Evolutionary conservation across 768 basidiomycete species (phyloP).

Genomic region (Amanita fuliginea): DNA sequence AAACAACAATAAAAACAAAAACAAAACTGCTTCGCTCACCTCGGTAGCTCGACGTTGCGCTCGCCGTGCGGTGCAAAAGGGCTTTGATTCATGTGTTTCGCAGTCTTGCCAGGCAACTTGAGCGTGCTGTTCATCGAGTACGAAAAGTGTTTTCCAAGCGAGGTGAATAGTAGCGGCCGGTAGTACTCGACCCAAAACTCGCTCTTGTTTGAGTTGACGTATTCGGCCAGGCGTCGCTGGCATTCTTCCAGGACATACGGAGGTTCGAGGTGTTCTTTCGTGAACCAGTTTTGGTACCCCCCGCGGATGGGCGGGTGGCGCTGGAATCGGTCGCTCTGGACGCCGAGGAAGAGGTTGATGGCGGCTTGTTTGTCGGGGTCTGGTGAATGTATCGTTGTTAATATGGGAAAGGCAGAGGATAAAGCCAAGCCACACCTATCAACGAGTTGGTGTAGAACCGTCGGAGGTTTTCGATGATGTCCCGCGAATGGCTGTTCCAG

Average conservation of each 20-base stretch:
- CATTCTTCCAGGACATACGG: conserved; percentile 62
- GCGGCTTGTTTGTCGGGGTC: conserved; percentile 97
- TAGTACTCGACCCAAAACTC: conserved; percentile 92
- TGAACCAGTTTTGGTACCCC: conserved; percentile 82
- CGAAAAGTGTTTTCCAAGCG: conserved; percentile 80
- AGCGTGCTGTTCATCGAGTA: conserved; percentile 88
- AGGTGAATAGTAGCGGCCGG: conserved; percentile 73
- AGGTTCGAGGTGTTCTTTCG: conserved; percentile 54
- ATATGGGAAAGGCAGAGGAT: not conserved
- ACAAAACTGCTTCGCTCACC: conserved; percentile 10
- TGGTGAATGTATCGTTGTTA: conserved; percentile 16
- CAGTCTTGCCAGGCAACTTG: conserved; percentile 72
- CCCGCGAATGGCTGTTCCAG: conserved; percentile 95
- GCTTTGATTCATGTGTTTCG: conserved; percentile 56
- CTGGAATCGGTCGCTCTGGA: conserved; percentile 45
- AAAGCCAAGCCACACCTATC: conserved; percentile 41
- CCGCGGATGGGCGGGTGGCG: conserved; percentile 42
- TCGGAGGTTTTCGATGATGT: conserved; percentile 91
- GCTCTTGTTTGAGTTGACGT: conserved; percentile 39
- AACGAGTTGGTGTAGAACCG: conserved; percentile 94
- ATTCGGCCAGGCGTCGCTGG: conserved; percentile 44
- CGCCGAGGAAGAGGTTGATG: conserved; percentile 93
- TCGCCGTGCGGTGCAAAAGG: conserved; percentile 62
- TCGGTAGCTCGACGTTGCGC: conserved; percentile 21
- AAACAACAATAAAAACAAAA: not conserved